These are phyloP conservation scores for Lactarius psammicola DNA, from an alignment of 768 basidiomycete genomes.

Conservation along the genomic window DNA sequence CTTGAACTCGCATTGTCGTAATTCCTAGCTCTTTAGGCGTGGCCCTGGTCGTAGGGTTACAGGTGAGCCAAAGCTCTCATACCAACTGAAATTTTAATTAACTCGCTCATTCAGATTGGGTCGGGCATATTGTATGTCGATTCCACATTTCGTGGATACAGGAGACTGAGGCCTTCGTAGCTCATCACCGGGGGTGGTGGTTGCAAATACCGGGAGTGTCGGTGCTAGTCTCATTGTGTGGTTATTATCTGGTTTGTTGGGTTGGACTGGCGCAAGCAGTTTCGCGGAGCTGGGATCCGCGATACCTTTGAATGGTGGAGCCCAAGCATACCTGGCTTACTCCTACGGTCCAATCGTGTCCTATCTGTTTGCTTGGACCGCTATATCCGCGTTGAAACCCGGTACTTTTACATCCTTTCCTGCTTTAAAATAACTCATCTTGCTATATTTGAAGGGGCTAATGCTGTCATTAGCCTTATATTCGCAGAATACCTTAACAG, in stretches of 20 bases:
- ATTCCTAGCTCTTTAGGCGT: constrained; percentile 53
- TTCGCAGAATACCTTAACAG: constrained; percentile 93
- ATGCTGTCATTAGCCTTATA: constrained; percentile 85
- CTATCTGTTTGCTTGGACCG: constrained; percentile 94
- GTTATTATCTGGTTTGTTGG: constrained; percentile 77
- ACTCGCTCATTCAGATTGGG: constrained; percentile 55
- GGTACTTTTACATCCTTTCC: constrained; percentile 41
- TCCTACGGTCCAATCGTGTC: constrained; percentile 84
- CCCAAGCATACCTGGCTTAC: constrained; percentile 83
- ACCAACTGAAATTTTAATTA: constrained; percentile 11
- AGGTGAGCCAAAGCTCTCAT: constrained; percentile 45
- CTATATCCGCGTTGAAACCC: constrained; percentile 85
- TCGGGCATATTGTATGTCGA: constrained; percentile 87
- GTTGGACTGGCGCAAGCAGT: constrained; percentile 95
- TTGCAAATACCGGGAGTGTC: constrained; percentile 84
- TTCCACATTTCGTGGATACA: constrained; percentile 8
- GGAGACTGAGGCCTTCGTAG: constrained; percentile 39
- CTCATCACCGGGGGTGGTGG: constrained; percentile 89
- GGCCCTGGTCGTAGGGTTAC: constrained; percentile 78
- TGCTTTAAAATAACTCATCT: constrained; percentile 11
- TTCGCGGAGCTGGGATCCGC: constrained; percentile 90
- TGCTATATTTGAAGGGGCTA: constrained; percentile 47
- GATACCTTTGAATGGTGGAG: constrained; percentile 68
- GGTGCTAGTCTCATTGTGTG: constrained; percentile 88
- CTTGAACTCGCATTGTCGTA: neutral